A percentile compares a stretch with the other conserved stretches of the same genome.
Conservation (phyloP, 768 basidiomycete genomes). For the Boletus coccyginus region DNA sequence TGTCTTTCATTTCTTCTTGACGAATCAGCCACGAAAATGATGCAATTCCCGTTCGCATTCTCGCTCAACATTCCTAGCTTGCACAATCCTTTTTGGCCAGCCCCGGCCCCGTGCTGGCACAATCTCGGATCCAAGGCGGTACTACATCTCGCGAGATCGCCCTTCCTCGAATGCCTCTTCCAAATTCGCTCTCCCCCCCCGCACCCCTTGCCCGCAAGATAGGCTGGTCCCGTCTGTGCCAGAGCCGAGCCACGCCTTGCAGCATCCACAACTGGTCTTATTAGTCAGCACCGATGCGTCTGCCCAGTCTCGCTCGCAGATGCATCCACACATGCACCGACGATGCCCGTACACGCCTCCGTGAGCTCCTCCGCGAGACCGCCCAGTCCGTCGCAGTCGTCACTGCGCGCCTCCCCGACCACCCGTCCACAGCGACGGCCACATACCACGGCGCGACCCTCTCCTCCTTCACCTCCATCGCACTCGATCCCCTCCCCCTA, state of each 20-base stretch:
- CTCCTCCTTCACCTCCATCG: constrained; percentile 89
- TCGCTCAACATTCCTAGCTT: constrained; percentile 61
- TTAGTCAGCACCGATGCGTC: too few species aligned
- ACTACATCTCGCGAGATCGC: constrained; percentile 4
- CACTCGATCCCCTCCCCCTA: constrained; percentile 85
- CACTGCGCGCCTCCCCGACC: constrained; percentile 56
- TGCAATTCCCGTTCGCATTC: constrained; percentile 74
- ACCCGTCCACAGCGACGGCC: neutral
- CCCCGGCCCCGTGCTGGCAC: constrained; percentile 15
- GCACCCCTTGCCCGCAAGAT: constrained; percentile 52
- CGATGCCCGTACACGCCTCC: constrained; percentile 30
- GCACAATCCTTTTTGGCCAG: constrained; percentile 56
- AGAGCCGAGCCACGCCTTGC: constrained; percentile 55
- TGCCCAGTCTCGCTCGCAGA: too few species aligned
- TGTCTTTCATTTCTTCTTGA: constrained; percentile 8
- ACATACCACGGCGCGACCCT: constrained; percentile 87
- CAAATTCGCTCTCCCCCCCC: constrained; percentile 32
- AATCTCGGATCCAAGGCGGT: constrained; percentile 27
- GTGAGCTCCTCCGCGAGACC: constrained; percentile 64
- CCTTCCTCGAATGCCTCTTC: constrained; percentile 14
- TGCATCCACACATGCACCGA: too few species aligned
- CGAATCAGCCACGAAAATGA: constrained; percentile 29
- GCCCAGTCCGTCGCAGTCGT: constrained; percentile 88
- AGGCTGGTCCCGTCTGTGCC: constrained; percentile 68
- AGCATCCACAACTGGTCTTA: constrained; percentile 40